These are phyloP conservation scores for Coemansia furcata DNA, from an alignment of 192 early-diverging fungal species.

Conservation along the genomic window DNA sequence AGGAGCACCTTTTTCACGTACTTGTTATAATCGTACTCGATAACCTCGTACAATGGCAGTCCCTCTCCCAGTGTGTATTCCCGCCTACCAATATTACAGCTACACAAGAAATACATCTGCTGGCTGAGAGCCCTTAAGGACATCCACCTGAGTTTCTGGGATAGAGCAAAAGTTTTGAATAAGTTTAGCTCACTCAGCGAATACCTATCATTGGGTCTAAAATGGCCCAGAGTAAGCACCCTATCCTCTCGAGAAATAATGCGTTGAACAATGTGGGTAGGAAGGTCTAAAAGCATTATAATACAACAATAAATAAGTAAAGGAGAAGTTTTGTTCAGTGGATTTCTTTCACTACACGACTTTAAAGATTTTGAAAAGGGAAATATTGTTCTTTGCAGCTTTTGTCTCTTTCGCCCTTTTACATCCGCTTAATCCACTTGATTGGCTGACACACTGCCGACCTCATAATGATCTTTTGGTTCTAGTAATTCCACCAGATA, in stretches of 20 bases:
- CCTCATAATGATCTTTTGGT: too few species aligned
- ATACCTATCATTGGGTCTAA: not conserved
- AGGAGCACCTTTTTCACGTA: not conserved
- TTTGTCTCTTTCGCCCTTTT: too few species aligned
- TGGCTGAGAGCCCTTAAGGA: not conserved
- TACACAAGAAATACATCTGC: not conserved
- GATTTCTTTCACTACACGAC: too few species aligned
- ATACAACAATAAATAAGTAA: too few species aligned
- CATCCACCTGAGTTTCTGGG: not conserved
- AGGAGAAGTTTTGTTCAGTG: too few species aligned
- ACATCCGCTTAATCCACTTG: too few species aligned
- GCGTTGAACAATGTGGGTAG: not conserved
- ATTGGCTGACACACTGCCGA: too few species aligned
- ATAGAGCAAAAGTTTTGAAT: not conserved
- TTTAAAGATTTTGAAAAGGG: too few species aligned
- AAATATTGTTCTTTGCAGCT: too few species aligned
- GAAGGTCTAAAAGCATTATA: not conserved
- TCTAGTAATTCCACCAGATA: too few species aligned
- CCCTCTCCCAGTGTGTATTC: not conserved
- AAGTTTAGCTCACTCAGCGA: not conserved
- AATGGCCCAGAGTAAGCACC: not conserved
- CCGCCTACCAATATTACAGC: not conserved
- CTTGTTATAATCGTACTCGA: not conserved
- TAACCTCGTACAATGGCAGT: too few species aligned
- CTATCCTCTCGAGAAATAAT: not conserved